phyloP scores from a whole-genome alignment of 805 yeast species.

The Kodamaea restingae region DNA sequence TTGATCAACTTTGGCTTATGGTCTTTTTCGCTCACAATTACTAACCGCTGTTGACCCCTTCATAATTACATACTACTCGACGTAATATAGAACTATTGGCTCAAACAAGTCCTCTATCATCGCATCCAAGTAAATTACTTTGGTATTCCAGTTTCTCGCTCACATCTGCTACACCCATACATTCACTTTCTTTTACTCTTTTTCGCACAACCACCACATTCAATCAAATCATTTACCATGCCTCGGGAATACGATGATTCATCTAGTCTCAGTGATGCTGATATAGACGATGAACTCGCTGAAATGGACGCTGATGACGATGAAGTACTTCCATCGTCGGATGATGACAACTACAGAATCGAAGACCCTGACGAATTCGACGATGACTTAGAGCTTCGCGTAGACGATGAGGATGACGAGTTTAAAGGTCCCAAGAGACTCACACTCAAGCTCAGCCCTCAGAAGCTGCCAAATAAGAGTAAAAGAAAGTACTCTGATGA shows the following conservation, averaged over 20 bases:
- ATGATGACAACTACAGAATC: slow-evolving; percentile 27
- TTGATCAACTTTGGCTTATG: no score
- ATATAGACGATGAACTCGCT: slow-evolving; percentile 20
- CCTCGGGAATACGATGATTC: slow-evolving; percentile 7
- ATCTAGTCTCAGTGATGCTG: slow-evolving; percentile 14
- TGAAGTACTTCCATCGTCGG: slow-evolving; percentile 20
- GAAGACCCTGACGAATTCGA: slow-evolving; percentile 37
- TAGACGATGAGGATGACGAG: slow-evolving; percentile 23
- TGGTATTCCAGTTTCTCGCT: no score
- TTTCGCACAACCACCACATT: no score
- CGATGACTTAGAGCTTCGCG: slow-evolving; percentile 32
- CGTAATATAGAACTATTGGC: no score
- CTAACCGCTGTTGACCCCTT: no score
- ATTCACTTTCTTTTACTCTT: no score
- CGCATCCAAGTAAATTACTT: no score
- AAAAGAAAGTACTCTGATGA: slow-evolving; percentile 23
- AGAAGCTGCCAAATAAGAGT: slow-evolving; percentile 8
- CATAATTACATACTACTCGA: no score
- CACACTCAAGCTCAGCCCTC: slow-evolving; percentile 8
- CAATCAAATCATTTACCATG: background rate
- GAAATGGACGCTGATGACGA: slow-evolving; percentile 17
- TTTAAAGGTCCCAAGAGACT: slow-evolving; percentile 10
- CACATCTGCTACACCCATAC: no score
- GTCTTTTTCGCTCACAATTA: no score
- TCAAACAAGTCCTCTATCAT: no score